Evolutionary conservation across 108 stramenopile species (phyloP).

Genomic region (Schizochytrium sp.): DNA sequence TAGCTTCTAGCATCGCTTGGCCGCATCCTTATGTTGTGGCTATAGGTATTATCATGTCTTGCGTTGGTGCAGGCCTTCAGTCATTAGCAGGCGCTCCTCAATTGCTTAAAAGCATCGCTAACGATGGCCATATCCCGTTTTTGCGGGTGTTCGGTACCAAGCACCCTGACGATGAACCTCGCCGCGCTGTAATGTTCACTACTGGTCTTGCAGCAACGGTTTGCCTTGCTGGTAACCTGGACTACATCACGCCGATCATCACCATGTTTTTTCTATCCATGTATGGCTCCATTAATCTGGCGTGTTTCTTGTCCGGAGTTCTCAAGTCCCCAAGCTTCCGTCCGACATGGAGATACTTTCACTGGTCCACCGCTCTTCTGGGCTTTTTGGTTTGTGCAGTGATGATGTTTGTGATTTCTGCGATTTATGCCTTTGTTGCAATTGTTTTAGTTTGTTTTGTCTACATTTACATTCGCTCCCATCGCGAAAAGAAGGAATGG

Average conservation of each 20-base stretch:
- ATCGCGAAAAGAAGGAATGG: conserved; percentile 71
- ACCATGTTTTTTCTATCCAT: conserved; percentile 85
- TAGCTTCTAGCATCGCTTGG: conserved; percentile 79
- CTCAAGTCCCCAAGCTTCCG: conserved; percentile 82
- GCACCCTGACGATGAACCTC: conserved; percentile 61
- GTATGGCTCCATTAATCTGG: conserved; percentile 82
- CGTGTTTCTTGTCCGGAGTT: conserved; percentile 79
- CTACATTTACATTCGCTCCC: conserved; percentile 72
- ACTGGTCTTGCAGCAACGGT: conserved; percentile 66
- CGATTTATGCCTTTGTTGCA: conserved; percentile 70
- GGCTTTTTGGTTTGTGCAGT: conserved; percentile 79
- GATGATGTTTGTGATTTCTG: conserved; percentile 76
- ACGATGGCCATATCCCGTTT: conserved; percentile 78
- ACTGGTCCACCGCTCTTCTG: conserved; percentile 79
- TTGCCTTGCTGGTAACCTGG: conserved; percentile 81
- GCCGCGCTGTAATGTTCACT: conserved; percentile 68
- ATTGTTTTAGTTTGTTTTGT: conserved; percentile 69
- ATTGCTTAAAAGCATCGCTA: conserved; percentile 79
- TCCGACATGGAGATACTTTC: conserved; percentile 82
- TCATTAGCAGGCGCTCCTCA: conserved; percentile 78
- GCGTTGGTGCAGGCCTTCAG: conserved; percentile 80
- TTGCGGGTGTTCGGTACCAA: conserved; percentile 68
- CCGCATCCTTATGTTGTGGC: conserved; percentile 77
- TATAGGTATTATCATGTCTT: conserved; percentile 79
- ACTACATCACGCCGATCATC: conserved; percentile 83